Evolutionary conservation across 306 rosid species (phyloP), one percentile per base, ranked within the genome.

Genomic region (Heteromeles arbutifolia): DNA sequence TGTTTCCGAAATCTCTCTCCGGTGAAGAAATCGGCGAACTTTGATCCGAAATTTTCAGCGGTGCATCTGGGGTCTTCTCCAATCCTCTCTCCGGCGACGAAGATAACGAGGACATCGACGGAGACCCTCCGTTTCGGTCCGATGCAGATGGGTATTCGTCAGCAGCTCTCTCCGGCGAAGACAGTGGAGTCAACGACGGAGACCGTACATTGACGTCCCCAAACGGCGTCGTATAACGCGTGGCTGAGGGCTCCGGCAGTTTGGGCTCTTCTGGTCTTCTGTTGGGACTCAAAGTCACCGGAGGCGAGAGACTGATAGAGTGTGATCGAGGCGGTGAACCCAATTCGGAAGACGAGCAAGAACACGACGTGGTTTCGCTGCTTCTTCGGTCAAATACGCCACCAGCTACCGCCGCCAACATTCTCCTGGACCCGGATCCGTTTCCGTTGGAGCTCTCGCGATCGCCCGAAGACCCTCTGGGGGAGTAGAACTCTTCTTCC

Each of bases 401-500:
- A 3, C 54, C 78, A 4, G 73, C 86, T 70, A 83, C 58, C 5
- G 80, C 81, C 6, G 80, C 75, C 34, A 85, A 81, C 4, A 72
- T 78, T 83, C 92, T 81, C 58, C 92, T 77, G 8, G 98, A 93
- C 72, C 91, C 90, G 52, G 97, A 91, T 74, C 93, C 97, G 15
- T 77, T 83, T 19, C 72, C 79, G 3, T 32, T 69, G 39, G 65
- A 62, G 76, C 83, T 68, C 14, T 80, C 79, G 3, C 75, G 70
- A 1, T 84, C 91, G 10, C 83, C 85, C 29, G 84, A 72, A 50
- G 98, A 93, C 44, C 93, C 96, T 82, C 88, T 89, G 6, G 98
- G 98, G 4, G 98, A 93, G 84, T 89, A 93, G 44, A 93, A 93
- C 84, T 86, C 96, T 34, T 92, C 96, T 26, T 91, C 98, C 10